Base-by-base conservation (phyloP, 2,329 filamentous ascomycete genomes). In the Biscogniauxia marginata region DNA sequence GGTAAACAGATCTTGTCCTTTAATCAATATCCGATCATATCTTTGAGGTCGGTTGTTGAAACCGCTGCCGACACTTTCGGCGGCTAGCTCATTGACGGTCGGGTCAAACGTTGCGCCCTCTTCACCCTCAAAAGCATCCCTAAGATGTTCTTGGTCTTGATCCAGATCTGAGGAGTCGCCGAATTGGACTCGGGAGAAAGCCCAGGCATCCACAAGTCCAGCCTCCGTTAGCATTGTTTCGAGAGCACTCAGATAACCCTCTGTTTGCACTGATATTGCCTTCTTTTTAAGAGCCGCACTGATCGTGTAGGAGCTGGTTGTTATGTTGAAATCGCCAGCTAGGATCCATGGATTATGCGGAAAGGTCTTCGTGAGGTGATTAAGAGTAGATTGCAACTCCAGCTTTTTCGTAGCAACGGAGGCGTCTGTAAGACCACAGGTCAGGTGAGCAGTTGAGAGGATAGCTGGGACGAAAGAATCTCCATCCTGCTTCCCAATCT, bases 31-130 rank as follows among this genome's bases (percentile, higher is more conserved):
- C 30, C 86, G 77, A 63, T 89, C 85, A 58, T 88, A 89, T 49
- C 87, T 73, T 64, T 89, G 86, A 1, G 86, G 85, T 19, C 84
- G 76, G 61, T 79, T 79, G 49, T 82, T 77, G 48, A 75, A 70
- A 1, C 77, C 77, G 47, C 67, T 73, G 3, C 75, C 75, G 1
- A 80, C 77, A 3, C 78, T 78, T 9, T 75, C 73, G 1, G 79
- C 77, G 3, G 86, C 85, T 11, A 87, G 73, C 0, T 70, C 67
- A 62, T 89, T 89, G 5, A 71, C 71, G 1, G 71, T 71, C 0
- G 85, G 85, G 63, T 89, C 80, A 65, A 86, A 89, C 0, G 86
- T 89, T 3, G 84, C 83, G 1, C 85, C 86, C 58, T 84, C 77
- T 66, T 88, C 85, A 1, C 85, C 86, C 52, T 84, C 79, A 24